These are phyloP conservation scores for Lepidium didymum DNA, from an alignment of 345 rosid species.

Conservation along the genomic window DNA sequence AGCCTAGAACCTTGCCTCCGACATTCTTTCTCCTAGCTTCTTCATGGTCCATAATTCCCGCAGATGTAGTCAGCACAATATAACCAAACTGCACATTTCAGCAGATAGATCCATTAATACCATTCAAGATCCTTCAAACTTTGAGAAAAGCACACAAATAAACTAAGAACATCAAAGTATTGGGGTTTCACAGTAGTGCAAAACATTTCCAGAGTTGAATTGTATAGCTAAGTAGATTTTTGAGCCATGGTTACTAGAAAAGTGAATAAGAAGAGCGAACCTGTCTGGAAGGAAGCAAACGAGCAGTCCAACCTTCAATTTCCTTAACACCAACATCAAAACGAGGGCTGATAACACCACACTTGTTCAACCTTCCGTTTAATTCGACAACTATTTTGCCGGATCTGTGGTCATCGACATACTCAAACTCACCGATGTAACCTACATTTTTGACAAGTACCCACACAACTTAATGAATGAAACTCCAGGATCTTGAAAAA, in stretches of 20 bases:
- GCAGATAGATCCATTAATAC: background rate
- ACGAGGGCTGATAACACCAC: conserved; percentile 52
- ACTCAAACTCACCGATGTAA: conserved; percentile 50
- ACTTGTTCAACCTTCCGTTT: conserved; percentile 47
- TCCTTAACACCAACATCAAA: conserved; percentile 52
- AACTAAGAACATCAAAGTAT: background rate
- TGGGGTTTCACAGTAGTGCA: no score
- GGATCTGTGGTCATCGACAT: conserved; percentile 43
- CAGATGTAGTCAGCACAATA: conserved; percentile 35
- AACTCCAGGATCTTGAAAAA: background rate
- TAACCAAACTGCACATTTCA: conserved; percentile 30
- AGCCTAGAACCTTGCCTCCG: conserved; percentile 38
- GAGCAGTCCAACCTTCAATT: conserved; percentile 54
- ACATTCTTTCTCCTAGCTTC: conserved; percentile 40
- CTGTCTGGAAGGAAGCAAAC: conserved; percentile 50
- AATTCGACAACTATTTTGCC: conserved; percentile 51
- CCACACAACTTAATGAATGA: background rate
- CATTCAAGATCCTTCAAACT: background rate
- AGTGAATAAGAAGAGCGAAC: background rate
- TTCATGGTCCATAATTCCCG: conserved; percentile 40
- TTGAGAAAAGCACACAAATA: background rate
- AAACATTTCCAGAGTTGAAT: background rate
- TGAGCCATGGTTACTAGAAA: background rate
- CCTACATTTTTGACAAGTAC: background rate
- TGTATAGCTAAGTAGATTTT: background rate